Base-by-base conservation (phyloP, 495 filamentous ascomycete genomes). In the Aspergillus bridgeri region DNA sequence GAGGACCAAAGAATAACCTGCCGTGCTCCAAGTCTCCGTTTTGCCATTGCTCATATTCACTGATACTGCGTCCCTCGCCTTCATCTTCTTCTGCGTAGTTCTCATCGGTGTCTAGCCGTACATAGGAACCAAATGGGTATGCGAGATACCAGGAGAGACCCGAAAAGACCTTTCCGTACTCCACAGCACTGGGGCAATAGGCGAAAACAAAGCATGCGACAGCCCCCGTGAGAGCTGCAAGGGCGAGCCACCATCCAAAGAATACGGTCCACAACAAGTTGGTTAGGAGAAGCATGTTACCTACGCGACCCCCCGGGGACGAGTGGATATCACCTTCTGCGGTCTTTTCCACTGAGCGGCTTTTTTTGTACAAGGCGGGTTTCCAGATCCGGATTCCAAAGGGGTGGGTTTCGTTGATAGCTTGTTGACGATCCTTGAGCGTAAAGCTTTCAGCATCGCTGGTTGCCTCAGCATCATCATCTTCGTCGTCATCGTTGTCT, bases 381-480 rank as follows among this genome's bases (percentile, higher is more conserved):
- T 99, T 99, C 94, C 94, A 99, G 29, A 99, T 89, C 59, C 94
- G 87, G 66, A 99, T 98, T 71, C 94, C 94, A 63, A 99, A 99
- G 0, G 94, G 94, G 77, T 99, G 94, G 0, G 94, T 99, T 70
- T 96, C 87, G 74, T 99, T 99, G 74, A 99, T 99, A 51, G 94
- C 94, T 70, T 96, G 87, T 73, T 99, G 94, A 42, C 93, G 87
- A 68, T 98, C 94, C 75, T 96, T 95, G 44, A 86, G 70, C 3
- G 83, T 86, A 62, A 85, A 85, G 70, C 90, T 94, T 67, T 89
- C 92, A 6, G 89, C 86, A 60, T 91, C 90, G 65, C 89, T 92
- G 24, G 85, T 59, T 46, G 81, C 81, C 15, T 79, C 84, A 15
- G 80, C 82, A 18, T 88, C 84, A 27, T 81, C 79, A 19, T 85